A percentile compares a stretch with the other conserved stretches of the same genome.
These are phyloP conservation scores for Croton setiger DNA, from an alignment of 441 rosid genomes.

Conservation along the genomic window DNA sequence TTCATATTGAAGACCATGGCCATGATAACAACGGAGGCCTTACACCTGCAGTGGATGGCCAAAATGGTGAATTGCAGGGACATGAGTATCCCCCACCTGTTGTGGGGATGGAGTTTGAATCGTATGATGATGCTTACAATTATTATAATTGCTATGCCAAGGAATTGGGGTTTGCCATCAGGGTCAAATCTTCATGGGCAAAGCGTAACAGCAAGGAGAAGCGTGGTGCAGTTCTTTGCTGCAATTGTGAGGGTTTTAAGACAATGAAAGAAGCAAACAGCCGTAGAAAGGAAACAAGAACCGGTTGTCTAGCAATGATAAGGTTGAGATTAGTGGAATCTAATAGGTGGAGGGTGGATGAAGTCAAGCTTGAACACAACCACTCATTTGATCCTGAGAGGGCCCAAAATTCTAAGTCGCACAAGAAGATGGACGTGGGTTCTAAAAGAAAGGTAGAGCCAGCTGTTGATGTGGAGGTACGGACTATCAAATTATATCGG, in stretches of 20 bases:
- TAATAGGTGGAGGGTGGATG: constrained; percentile 76
- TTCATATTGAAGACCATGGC: constrained; percentile 37
- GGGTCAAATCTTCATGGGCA: constrained; percentile 94
- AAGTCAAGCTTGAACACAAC: constrained; percentile 82
- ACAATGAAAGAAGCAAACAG: constrained; percentile 65
- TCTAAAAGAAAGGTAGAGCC: constrained; percentile 50
- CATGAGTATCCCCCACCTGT: constrained; percentile 49
- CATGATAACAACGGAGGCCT: constrained; percentile 29
- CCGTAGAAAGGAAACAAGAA: constrained; percentile 79
- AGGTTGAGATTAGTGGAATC: constrained; percentile 69
- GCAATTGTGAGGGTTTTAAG: constrained; percentile 94
- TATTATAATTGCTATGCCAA: constrained; percentile 73
- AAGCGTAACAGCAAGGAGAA: constrained; percentile 97
- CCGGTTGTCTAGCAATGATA: constrained; percentile 89
- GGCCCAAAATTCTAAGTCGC: constrained; percentile 83
- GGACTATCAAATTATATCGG: constrained; percentile 65
- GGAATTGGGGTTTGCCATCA: constrained; percentile 77
- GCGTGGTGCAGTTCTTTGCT: constrained; percentile 96
- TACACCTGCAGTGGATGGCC: constrained; percentile 25
- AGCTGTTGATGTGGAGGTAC: constrained; percentile 59
- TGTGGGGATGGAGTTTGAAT: constrained; percentile 77
- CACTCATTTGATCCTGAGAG: constrained; percentile 73
- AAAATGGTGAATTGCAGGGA: constrained; percentile 33
- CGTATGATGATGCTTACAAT: constrained; percentile 82
- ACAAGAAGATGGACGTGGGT: constrained; percentile 61